These are phyloP conservation scores for Pseudonitzschia multistriata DNA, from an alignment of 108 stramenopile species.

Conservation along the genomic window DNA sequence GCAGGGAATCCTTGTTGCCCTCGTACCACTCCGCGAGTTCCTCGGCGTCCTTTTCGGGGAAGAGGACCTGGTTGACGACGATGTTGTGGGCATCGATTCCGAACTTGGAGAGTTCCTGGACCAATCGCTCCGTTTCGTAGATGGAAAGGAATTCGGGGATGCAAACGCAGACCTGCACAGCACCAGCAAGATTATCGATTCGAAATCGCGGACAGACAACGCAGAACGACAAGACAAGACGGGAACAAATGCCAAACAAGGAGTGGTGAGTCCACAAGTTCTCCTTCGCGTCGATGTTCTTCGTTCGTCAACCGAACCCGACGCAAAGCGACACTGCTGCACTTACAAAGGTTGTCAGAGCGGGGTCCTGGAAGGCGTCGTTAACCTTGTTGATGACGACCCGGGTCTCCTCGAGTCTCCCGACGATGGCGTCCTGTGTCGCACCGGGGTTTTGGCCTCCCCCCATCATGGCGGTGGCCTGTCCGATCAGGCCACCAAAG, in stretches of 20 bases:
- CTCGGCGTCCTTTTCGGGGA: conserved; percentile 96
- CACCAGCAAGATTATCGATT: neutral
- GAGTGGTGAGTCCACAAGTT: no score
- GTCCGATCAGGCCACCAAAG: conserved; percentile 93
- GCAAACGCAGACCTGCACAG: conserved; percentile 83
- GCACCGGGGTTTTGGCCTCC: conserved; percentile 69
- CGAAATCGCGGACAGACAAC: neutral
- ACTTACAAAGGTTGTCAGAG: conserved; percentile 94
- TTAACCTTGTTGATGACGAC: conserved; percentile 94
- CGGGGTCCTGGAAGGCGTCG: conserved; percentile 95
- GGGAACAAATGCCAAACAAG: conserved; percentile 2
- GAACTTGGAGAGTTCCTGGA: conserved; percentile 98
- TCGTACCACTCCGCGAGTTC: conserved; percentile 94
- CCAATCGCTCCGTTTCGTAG: conserved; percentile 99
- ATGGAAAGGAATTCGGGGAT: conserved; percentile 99
- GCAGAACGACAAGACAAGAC: neutral
- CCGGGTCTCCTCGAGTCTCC: conserved; percentile 90
- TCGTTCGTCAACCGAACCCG: no score
- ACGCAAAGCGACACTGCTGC: neutral
- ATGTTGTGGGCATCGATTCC: conserved; percentile 99
- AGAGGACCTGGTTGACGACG: conserved; percentile 99
- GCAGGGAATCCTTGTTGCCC: conserved; percentile 69
- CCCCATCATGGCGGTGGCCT: conserved; percentile 90
- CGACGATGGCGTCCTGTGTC: conserved; percentile 81
- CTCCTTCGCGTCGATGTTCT: no score